These are phyloP conservation scores for Chlorella sp. DNA, from an alignment of 139 green algal genomes.

Conservation along the genomic window DNA sequence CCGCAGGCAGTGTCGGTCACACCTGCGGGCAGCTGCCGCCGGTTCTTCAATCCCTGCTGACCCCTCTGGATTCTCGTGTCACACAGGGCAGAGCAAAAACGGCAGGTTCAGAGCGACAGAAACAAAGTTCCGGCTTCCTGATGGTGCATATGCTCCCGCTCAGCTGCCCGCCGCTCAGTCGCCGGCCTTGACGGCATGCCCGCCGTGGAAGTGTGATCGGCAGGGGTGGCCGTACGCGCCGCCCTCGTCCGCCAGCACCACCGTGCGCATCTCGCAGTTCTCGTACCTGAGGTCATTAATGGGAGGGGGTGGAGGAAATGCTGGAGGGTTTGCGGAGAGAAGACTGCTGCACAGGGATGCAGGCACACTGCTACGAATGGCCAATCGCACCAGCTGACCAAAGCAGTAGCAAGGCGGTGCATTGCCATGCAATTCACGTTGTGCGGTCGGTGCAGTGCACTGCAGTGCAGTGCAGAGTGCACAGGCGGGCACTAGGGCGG, in stretches of 20 bases:
- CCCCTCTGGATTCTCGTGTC: too few relatives aligned
- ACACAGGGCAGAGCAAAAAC: too few relatives aligned
- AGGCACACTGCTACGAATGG: too few relatives aligned
- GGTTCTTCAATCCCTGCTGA: too few relatives aligned
- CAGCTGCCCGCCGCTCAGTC: background rate
- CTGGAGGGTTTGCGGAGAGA: background rate
- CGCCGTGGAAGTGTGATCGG: slow-evolving; percentile 39
- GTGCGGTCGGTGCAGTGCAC: too few relatives aligned
- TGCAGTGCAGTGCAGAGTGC: background rate
- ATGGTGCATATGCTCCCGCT: background rate
- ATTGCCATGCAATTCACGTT: too few relatives aligned
- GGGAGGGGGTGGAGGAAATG: background rate
- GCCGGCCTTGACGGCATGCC: background rate
- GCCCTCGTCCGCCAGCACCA: slow-evolving; percentile 56
- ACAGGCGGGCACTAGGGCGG: background rate
- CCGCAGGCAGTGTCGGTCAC: too few relatives aligned
- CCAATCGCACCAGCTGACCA: too few relatives aligned
- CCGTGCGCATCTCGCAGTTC: slow-evolving; percentile 68
- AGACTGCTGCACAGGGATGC: background rate
- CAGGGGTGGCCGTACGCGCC: slow-evolving; percentile 25
- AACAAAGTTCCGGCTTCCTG: too few relatives aligned
- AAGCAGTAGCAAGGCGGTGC: too few relatives aligned
- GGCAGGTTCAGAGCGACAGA: too few relatives aligned
- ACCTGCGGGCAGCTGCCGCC: too few relatives aligned
- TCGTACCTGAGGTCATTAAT: slow-evolving; percentile 42